These are phyloP conservation scores for Brasenia schreberi DNA, from an alignment of 164 flowering plant genomes.

Conservation along the genomic window DNA sequence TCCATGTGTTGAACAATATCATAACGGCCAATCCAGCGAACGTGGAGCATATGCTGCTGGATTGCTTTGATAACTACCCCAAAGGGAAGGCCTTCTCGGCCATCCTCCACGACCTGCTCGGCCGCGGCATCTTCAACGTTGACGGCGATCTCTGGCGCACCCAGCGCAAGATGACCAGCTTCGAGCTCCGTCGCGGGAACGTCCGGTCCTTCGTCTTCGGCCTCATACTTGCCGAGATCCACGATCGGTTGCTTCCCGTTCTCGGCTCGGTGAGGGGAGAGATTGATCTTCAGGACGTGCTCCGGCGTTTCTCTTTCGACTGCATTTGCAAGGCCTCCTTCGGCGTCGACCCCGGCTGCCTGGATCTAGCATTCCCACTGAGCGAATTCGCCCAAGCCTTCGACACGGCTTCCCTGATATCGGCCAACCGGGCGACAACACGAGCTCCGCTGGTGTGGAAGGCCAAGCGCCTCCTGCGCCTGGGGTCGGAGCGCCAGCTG, in stretches of 20 bases:
- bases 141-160: constrained; percentile 68
- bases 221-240: constrained; percentile 10
- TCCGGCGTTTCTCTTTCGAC: constrained; percentile 50
- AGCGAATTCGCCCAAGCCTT: constrained; percentile 40
- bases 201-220: constrained; percentile 29
- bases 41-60: constrained; percentile 62
- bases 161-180: constrained; percentile 53
- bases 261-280: constrained; percentile 5
- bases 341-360: constrained; percentile 50
- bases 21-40: constrained; percentile 65
- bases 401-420: constrained; percentile 38
- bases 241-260: constrained; percentile 24
- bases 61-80: constrained; percentile 66
- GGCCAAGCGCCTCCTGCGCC: constrained; percentile 24
- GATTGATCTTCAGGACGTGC: constrained; percentile 50
- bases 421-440: constrained; percentile 35
- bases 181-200: constrained; percentile 40
- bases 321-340: constrained; percentile 48
- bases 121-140: constrained; percentile 67
- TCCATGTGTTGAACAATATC: constrained; percentile 48
- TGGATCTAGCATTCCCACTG: constrained; percentile 22
- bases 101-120: constrained; percentile 62
- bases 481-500: constrained; percentile 41
- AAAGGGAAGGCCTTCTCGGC: constrained; percentile 55
- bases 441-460: constrained; percentile 40